Base-by-base conservation (phyloP, 1,284 basidiomycete species). In the Pascua sp. region DNA sequence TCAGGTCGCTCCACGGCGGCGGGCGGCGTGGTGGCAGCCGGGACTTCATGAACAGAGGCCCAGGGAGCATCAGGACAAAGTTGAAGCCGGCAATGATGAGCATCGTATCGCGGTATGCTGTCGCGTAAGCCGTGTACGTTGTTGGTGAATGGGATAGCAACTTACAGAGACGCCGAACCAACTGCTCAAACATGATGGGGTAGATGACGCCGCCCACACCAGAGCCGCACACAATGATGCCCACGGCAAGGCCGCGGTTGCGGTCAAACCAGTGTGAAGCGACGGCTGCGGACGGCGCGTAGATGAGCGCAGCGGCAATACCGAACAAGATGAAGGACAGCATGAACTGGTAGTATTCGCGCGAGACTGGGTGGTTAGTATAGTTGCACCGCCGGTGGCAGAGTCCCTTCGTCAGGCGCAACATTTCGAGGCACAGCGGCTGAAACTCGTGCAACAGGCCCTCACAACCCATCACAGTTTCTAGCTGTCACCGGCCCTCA, bases 281-380 rank as follows among this genome's bases (percentile, higher is more conserved):
- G 18, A 72, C 65, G 2, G 74, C 72, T 2, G 69, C 71, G 2
- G 67, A 62, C 1, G 74, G 72, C 0, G 71, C 65, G 49, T 73
- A 76, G 15, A 72, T 55, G 37, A 71, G 49, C 2, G 68, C 62
- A 0, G 67, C 71, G 1, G 68, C 65, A 11, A 71, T 52, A 37
- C 74, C 73, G 41, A 70, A 71, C 2, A 67, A 57, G 13, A 68
- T 51, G 43, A 72, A 70, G 2, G 71, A 69, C 7, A 75, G 67
- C 17, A 75, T 53, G 59, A 76, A 71, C 48, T 76, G 74, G 54
- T 70, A 76, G 61, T 69, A 76, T 46, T 69, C 59, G 32, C 67
- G 58, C 39, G 70, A 73, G 57, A 76, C 74, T 36, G 70, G 18
- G 10, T 11, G 37, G 18, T 49, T 18, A 37, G 47, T 11, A 49